These are phyloP conservation scores for Marsdenia floribunda DNA, from an alignment of 257 asterid genomes.

Conservation along the genomic window DNA sequence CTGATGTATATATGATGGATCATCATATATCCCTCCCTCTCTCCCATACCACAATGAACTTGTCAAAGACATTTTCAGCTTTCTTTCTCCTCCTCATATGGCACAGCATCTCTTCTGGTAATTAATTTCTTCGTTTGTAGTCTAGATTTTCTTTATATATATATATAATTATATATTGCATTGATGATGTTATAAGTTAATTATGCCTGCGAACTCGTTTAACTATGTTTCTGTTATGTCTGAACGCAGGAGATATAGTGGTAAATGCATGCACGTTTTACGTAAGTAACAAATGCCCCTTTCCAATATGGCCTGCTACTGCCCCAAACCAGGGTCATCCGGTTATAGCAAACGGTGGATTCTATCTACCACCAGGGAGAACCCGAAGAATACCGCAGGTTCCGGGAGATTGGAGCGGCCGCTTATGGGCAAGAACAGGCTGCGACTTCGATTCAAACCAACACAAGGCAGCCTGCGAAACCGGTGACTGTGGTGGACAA, in stretches of 20 bases:
- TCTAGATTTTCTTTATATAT: too few species aligned
- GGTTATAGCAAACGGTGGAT: constrained; percentile 64
- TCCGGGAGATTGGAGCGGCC: constrained; percentile 73
- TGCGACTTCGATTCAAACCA: constrained; percentile 40
- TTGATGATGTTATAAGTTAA: too few species aligned
- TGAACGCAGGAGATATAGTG: constrained; percentile 27
- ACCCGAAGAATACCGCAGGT: constrained; percentile 19
- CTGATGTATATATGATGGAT: not conserved
- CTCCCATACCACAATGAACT: constrained; percentile 30
- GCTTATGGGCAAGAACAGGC: constrained; percentile 87
- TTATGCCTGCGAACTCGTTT: too few species aligned
- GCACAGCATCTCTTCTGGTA: constrained; percentile 40
- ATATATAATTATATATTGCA: too few species aligned
- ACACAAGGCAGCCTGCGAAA: constrained; percentile 47
- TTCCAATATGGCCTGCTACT: constrained; percentile 84
- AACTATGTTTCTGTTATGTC: too few species aligned
- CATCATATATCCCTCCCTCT: not conserved
- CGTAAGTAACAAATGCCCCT: constrained; percentile 69
- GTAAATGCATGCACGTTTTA: constrained; percentile 48
- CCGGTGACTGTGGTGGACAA: constrained; percentile 72
- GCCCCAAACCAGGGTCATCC: constrained; percentile 68
- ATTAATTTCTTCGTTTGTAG: not conserved
- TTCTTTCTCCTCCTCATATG: constrained; percentile 25
- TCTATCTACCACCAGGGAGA: constrained; percentile 49
- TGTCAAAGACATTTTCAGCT: constrained; percentile 9